Base-by-base conservation (phyloP, 257 asterid genomes). In the Gentiana dahurica region DNA sequence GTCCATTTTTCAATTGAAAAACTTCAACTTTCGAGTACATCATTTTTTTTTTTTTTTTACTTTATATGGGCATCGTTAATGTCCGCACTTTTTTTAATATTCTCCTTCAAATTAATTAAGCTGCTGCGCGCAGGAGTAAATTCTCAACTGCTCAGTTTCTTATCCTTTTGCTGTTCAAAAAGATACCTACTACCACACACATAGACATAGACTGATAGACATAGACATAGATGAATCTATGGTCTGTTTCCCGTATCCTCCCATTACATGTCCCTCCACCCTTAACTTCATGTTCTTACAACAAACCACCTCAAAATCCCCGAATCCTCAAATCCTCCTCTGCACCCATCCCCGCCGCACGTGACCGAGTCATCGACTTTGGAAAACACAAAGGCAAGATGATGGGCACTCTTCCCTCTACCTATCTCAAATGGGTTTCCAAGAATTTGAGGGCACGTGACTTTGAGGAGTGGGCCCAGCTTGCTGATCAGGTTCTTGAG, bases 371-470 rank as follows among this genome's bases (percentile, higher is more conserved):
- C 13, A 77, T 86, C 32, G 89, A 78, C 55, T 86, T 89, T 58
- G 95, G 95, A 0, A 89, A 78, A 70, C 67, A 77, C 81, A 75
- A 60, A 36, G 97, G 95, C 49, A 75, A 68, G 64, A 86, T 89
- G 95, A 71, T 89, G 60, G 95, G 97, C 49, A 74, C 86, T 54
- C 79, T 89, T 32, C 94, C 97, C 0, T 89, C 95, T 15, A 69
- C 41, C 4, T 89, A 89, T 71, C 82, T 89, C 63, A 78, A 69
- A 62, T 86, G 97, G 95, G 74, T 86, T 1, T 81, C 95, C 35
- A 84, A 70, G 61, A 86, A 83, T 11, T 81, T 89, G 50, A 65
- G 94, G 13, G 87, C 93, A 0, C 82, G 89, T 0, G 93, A 86
- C 46, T 78, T 68, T 65, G 84, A 73, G 46, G 87, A 79, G 62